phyloP scores from a whole-genome alignment of 805 yeast genomes.

The Torulaspora gathmanii region DNA sequence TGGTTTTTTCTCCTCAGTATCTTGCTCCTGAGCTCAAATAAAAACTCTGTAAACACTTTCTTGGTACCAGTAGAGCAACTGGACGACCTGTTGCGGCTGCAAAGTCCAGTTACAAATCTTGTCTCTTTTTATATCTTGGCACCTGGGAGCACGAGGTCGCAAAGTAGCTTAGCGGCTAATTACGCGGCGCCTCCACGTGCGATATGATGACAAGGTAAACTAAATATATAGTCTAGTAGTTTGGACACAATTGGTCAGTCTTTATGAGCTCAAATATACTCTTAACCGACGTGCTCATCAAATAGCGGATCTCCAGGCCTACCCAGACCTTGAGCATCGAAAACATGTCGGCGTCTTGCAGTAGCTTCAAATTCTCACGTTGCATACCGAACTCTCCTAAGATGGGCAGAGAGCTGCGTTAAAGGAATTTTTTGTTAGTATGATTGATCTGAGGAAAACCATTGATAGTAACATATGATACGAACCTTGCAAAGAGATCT shows the following conservation, averaged over 20 bases:
- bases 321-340: slow-evolving; percentile 89
- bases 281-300: slow-evolving; percentile 75
- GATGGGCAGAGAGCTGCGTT: slow-evolving; percentile 69
- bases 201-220: background rate
- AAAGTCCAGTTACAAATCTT: background rate
- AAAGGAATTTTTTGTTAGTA: slow-evolving; percentile 12
- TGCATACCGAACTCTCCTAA: slow-evolving; percentile 69
- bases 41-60: background rate
- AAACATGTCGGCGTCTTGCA: slow-evolving; percentile 53
- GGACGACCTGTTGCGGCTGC: too few relatives aligned
- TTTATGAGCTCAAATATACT: slow-evolving; percentile 58
- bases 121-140: background rate
- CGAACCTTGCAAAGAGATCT: slow-evolving; percentile 94
- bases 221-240: slow-evolving; percentile 38
- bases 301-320: slow-evolving; percentile 81
- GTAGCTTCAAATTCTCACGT: slow-evolving; percentile 59
- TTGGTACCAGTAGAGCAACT: too few relatives aligned
- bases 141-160: background rate
- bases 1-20: too few relatives aligned
- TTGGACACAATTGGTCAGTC: slow-evolving; percentile 63
- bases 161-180: slow-evolving; percentile 5
- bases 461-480: slow-evolving; percentile 42
- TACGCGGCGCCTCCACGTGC: slow-evolving; percentile 5
- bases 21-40: background rate
- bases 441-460: slow-evolving; percentile 21